Base-by-base conservation (phyloP, 2,329 filamentous ascomycete genomes). In the Fusarium algeriense region DNA sequence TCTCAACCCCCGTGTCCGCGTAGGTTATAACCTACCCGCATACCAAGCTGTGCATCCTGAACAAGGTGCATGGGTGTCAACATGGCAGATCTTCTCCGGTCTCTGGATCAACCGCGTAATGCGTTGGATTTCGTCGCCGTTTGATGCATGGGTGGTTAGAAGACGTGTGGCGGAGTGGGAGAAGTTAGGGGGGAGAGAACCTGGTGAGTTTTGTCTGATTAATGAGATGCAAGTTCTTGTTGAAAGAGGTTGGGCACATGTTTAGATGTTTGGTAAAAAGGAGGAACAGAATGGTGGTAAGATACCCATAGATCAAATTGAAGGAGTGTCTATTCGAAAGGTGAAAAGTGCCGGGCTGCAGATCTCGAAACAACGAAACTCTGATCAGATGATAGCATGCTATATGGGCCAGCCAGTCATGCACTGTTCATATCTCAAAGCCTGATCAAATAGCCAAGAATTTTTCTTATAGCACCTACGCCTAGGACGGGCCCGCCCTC, bases 1-100 rank as follows among this genome's bases (percentile, higher is more conserved):
- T 78, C 76, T 93, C 41, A 94, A 94, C 77, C 90, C 91, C 3
- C 85, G 86, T 15, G 91, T 93, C 14, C 84, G 90, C 12, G 91
- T 93, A 8, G 90, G 86, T 4, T 93, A 93, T 76, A 88, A 84
- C 68, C 77, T 79, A 5, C 64, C 78, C 0, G 88, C 88, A 3
- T 91, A 90, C 75, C 78, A 82, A 14, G 79, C 80, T 19, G 85
- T 88, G 6, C 84, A 87, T 50, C 79, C 81, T 0, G 55, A 56
- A 26, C 68, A 69, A 8, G 75, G 77, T 38, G 60, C 79, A 20
- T 89, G 88, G 84, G 82, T 88, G 9, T 84, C 85, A 19, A 73
- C 81, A 7, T 80, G 81, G 55, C 80, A 85, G 49, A 85, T 88
- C 45, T 76, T 90, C 28, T 73, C 77, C 9, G 90, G 89, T 0